These are phyloP conservation scores for Pestalotiopsis sp. DNA, from an alignment of 2,329 filamentous ascomycete species.

Conservation along the genomic window DNA sequence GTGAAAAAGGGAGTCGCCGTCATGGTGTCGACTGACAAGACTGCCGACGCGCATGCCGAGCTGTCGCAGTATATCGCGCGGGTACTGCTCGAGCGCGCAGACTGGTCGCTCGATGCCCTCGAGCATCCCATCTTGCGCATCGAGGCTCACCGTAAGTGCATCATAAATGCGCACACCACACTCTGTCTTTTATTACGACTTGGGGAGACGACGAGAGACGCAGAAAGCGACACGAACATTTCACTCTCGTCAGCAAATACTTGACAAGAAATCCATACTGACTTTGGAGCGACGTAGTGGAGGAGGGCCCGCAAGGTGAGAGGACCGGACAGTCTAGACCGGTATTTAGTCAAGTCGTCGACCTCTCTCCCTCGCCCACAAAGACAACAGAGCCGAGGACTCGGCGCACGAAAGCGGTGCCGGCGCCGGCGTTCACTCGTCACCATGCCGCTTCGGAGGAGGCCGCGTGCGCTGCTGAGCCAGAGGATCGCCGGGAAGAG, in stretches of 20 bases:
- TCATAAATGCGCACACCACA: neutral
- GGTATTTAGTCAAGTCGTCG: conserved; percentile 2
- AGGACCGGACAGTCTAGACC: neutral
- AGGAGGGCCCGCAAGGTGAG: neutral
- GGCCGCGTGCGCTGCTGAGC: neutral
- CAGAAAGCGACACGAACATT: neutral
- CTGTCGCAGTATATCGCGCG: conserved; percentile 1
- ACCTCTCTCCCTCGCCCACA: neutral
- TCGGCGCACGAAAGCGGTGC: neutral
- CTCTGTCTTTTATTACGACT: neutral
- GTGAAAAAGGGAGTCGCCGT: neutral
- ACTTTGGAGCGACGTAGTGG: neutral
- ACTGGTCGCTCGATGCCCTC: neutral
- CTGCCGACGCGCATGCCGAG: neutral
- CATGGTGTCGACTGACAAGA: neutral
- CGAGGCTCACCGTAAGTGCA: neutral
- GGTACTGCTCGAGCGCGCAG: neutral
- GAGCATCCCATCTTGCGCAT: neutral
- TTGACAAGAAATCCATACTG: neutral
- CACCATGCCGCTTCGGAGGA: neutral
- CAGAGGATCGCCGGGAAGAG: neutral
- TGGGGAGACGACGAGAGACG: neutral
- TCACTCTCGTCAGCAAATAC: neutral
- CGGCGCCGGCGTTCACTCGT: neutral
- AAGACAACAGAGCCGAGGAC: neutral